A percentile compares a stretch with the other conserved stretches of the same genome.
Evolutionary conservation across 192 early-diverging fungal genomes (phyloP).

Genomic region (Backusella sp.): DNA sequence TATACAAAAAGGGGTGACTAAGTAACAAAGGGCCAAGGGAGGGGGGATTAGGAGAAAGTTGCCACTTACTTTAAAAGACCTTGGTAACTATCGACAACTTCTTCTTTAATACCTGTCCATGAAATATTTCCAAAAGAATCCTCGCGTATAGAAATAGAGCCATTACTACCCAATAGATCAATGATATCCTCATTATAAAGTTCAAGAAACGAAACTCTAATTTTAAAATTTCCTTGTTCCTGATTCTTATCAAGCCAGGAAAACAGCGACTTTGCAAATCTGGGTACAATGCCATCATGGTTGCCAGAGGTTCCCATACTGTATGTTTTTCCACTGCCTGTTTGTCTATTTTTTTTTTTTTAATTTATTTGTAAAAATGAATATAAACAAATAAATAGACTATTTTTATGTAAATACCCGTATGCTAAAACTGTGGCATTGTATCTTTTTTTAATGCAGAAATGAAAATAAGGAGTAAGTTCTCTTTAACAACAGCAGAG

Average conservation of each 20-base stretch:
- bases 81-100: slow-evolving; percentile 60
- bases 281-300: slow-evolving; percentile 64
- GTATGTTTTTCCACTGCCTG: slow-evolving; percentile 90
- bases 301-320: slow-evolving; percentile 80
- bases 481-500: background rate
- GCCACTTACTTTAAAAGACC: slow-evolving; percentile 52
- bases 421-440: slow-evolving; percentile 93
- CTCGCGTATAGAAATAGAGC: slow-evolving; percentile 61
- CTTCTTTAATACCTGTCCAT: slow-evolving; percentile 82
- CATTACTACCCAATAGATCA: slow-evolving; percentile 70
- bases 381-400: background rate
- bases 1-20: slow-evolving; percentile 22
- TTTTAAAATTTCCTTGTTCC: slow-evolving; percentile 39
- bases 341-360: slow-evolving; percentile 55
- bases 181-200: slow-evolving; percentile 96
- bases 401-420: slow-evolving; percentile 48
- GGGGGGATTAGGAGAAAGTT: slow-evolving; percentile 35
- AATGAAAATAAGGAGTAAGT: background rate
- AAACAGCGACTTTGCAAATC: slow-evolving; percentile 62
- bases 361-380: background rate
- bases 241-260: slow-evolving; percentile 29
- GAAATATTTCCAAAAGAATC: slow-evolving; percentile 87
- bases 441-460: slow-evolving; percentile 49
- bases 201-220: slow-evolving; percentile 86
- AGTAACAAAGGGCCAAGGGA: background rate